A percentile compares a stretch with the other conserved stretches of the same genome.
Conservation (phyloP, 805 yeast genomes). For the Schizosaccharomyces cryophilus region DNA sequence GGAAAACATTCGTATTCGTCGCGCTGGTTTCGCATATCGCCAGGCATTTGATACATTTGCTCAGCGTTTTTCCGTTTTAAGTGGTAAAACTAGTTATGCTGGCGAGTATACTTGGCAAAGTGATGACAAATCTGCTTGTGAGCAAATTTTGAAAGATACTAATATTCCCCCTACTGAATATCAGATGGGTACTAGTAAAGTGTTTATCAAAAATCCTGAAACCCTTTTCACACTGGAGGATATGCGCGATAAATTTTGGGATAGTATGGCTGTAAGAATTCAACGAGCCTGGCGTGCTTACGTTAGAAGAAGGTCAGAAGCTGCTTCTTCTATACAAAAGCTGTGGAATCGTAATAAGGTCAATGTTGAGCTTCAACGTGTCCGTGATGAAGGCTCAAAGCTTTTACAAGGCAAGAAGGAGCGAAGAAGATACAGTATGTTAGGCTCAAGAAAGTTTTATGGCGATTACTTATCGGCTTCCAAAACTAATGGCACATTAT, state of each 20-base stretch:
- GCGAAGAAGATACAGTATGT: slow-evolving; percentile 64
- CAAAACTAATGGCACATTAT: slow-evolving; percentile 45
- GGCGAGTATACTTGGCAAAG: slow-evolving; percentile 49
- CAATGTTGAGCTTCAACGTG: slow-evolving; percentile 59
- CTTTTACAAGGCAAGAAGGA: slow-evolving; percentile 55
- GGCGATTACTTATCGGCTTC: slow-evolving; percentile 89
- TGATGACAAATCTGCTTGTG: slow-evolving; percentile 28
- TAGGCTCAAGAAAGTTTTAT: slow-evolving; percentile 70
- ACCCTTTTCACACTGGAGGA: slow-evolving; percentile 85
- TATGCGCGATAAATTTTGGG: slow-evolving; percentile 93
- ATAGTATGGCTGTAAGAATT: slow-evolving; percentile 88
- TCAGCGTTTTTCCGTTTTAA: slow-evolving; percentile 70
- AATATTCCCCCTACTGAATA: slow-evolving; percentile 58
- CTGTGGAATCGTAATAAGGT: slow-evolving; percentile 61
- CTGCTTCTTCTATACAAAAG: slow-evolving; percentile 59
- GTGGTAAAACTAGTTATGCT: slow-evolving; percentile 81
- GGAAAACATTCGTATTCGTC: slow-evolving; percentile 87
- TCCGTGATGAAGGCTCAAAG: slow-evolving; percentile 62
- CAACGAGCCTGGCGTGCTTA: slow-evolving; percentile 92
- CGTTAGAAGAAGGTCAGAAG: slow-evolving; percentile 55
- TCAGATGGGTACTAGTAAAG: slow-evolving; percentile 78
- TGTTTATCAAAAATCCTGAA: slow-evolving; percentile 90
- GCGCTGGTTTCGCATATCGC: slow-evolving; percentile 96
- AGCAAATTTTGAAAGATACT: slow-evolving; percentile 28
- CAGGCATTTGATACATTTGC: slow-evolving; percentile 91